Conservation (phyloP, 768 basidiomycete genomes). For the Ramaria rubella region DNA sequence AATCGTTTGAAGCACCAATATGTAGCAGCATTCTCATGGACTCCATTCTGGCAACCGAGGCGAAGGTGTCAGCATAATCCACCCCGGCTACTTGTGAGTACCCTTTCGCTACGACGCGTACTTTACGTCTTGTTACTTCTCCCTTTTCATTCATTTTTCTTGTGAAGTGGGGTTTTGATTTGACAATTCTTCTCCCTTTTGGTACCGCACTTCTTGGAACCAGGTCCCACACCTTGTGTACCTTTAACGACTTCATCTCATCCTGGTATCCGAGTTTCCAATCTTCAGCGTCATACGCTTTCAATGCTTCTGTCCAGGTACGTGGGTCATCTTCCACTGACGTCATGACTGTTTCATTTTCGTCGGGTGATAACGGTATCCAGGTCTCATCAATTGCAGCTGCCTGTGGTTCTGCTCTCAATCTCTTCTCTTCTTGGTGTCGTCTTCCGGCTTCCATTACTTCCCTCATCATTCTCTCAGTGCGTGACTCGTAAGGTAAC, state of each 20-base stretch:
- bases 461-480: too few species aligned
- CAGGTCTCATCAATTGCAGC: too few species aligned
- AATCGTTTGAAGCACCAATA: constrained; percentile 18
- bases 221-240: background rate
- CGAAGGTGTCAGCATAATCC: constrained; percentile 19
- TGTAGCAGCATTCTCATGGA: constrained; percentile 5
- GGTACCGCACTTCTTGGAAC: background rate
- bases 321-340: background rate
- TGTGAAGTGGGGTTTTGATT: background rate
- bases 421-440: too few species aligned
- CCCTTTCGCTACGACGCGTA: constrained; percentile 36
- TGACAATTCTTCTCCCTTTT: background rate
- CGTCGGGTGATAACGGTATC: too few species aligned
- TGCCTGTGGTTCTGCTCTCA: too few species aligned
- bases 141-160: constrained; percentile 20
- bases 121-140: constrained; percentile 32
- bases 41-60: constrained; percentile 6
- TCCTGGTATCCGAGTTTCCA: background rate
- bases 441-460: too few species aligned
- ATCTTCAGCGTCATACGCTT: background rate
- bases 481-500: background rate
- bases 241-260: background rate
- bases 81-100: constrained; percentile 15
- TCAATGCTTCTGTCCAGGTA: background rate
- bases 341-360: too few species aligned